These are phyloP conservation scores for Camelina laxa DNA, from an alignment of 345 rosid species.

Conservation along the genomic window DNA sequence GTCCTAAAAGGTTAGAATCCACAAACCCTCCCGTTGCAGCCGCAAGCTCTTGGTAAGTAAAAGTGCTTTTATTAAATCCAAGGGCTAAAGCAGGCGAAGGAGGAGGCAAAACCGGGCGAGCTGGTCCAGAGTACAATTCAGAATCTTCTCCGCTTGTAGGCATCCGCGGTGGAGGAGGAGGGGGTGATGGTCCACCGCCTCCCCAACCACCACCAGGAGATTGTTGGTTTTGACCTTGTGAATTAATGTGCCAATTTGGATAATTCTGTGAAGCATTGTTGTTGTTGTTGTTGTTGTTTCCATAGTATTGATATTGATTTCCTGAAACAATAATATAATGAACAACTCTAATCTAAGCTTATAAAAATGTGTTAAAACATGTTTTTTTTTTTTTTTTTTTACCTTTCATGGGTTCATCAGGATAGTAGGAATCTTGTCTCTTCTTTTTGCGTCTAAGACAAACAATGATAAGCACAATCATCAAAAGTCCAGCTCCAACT, in stretches of 20 bases:
- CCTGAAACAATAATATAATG: constrained; percentile 15
- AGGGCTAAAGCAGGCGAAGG: constrained; percentile 70
- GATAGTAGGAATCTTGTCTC: constrained; percentile 52
- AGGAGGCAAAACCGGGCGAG: constrained; percentile 72
- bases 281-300: constrained; percentile 31
- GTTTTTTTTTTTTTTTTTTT: background rate
- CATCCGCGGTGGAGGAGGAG: constrained; percentile 57
- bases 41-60: constrained; percentile 79
- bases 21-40: constrained; percentile 80
- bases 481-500: constrained; percentile 54
- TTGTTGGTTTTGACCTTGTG: constrained; percentile 46
- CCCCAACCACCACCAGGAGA: constrained; percentile 50
- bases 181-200: constrained; percentile 52
- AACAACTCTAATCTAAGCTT: background rate
- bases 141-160: constrained; percentile 62
- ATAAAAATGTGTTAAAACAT: background rate
- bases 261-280: constrained; percentile 43
- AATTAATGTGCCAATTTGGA: constrained; percentile 56
- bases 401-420: constrained; percentile 58
- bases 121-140: constrained; percentile 56
- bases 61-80: constrained; percentile 78
- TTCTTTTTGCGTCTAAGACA: constrained; percentile 61
- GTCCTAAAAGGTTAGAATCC: constrained; percentile 70
- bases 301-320: constrained; percentile 45
- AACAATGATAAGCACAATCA: constrained; percentile 50